These are phyloP conservation scores for Raddia distichophylla DNA, from an alignment of 176 grass and related monocot genomes.

Conservation along the genomic window DNA sequence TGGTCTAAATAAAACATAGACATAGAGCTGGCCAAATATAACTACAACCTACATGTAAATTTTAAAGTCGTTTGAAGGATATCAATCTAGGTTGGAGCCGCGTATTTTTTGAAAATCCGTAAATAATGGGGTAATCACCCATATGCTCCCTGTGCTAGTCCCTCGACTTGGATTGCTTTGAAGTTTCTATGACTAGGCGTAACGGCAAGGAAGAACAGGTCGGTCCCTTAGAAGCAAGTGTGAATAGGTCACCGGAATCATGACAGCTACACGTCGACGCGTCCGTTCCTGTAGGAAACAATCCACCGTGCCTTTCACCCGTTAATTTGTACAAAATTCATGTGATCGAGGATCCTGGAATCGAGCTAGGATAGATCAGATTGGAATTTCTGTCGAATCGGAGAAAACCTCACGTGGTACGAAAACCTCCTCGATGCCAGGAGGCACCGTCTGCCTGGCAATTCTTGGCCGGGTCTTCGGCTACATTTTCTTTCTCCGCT, in stretches of 20 bases:
- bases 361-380: neutral
- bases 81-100: too few relatives aligned
- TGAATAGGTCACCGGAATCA: neutral
- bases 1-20: too few relatives aligned
- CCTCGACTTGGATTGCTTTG: neutral
- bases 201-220: neutral
- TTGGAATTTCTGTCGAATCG: neutral
- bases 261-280: neutral
- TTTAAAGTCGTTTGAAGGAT: too few relatives aligned
- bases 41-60: too few relatives aligned
- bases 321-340: neutral
- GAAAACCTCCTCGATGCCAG: neutral
- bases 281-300: neutral
- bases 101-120: too few relatives aligned
- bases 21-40: too few relatives aligned
- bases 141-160: neutral
- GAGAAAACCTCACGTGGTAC: neutral
- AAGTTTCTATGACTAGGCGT: conserved; percentile 24
- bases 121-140: too few relatives aligned
- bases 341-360: neutral
- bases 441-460: neutral
- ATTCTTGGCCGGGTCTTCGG: neutral
- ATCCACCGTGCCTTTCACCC: neutral
- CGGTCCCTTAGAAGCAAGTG: neutral
- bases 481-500: neutral